phyloP scores from a whole-genome alignment of 257 asterid species.

The Lithospermum erythrorhizon region DNA sequence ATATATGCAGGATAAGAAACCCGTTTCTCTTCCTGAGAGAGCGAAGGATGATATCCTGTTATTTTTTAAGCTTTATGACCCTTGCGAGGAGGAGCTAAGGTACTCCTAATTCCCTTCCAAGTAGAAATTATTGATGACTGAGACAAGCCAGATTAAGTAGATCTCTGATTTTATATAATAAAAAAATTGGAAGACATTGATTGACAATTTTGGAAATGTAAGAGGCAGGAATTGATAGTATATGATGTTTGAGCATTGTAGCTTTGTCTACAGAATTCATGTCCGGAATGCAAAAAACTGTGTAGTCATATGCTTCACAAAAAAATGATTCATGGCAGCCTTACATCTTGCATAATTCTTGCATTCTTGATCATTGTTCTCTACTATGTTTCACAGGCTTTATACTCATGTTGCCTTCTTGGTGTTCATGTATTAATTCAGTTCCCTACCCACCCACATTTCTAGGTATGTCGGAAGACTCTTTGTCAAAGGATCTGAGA shows the following conservation, averaged over 20 bases:
- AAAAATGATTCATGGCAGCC: not conserved
- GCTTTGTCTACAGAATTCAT: no score
- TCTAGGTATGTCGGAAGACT: conserved; percentile 61
- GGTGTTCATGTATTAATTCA: not conserved
- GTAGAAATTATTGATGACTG: not conserved
- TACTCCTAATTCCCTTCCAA: conserved; percentile 2
- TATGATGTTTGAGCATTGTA: no score
- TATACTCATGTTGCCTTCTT: not conserved
- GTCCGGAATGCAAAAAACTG: no score
- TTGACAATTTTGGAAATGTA: no score
- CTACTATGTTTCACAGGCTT: no score
- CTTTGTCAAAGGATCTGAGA: conserved; percentile 52
- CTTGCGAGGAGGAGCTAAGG: conserved; percentile 59
- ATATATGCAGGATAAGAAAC: conserved; percentile 37
- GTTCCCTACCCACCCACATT: not conserved
- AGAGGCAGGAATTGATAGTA: no score
- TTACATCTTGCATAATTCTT: not conserved
- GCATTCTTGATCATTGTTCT: no score
- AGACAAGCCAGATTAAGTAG: not conserved
- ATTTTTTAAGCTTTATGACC: conserved; percentile 67
- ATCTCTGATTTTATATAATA: no score
- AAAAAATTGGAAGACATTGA: not conserved
- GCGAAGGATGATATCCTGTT: conserved; percentile 62
- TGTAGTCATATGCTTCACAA: no score
- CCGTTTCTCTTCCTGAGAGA: conserved; percentile 52